Percentiles rank a stretch among this genome's conserved stretches.
Conservation (phyloP, 306 rosid genomes). For the Cicer yamashitae region DNA sequence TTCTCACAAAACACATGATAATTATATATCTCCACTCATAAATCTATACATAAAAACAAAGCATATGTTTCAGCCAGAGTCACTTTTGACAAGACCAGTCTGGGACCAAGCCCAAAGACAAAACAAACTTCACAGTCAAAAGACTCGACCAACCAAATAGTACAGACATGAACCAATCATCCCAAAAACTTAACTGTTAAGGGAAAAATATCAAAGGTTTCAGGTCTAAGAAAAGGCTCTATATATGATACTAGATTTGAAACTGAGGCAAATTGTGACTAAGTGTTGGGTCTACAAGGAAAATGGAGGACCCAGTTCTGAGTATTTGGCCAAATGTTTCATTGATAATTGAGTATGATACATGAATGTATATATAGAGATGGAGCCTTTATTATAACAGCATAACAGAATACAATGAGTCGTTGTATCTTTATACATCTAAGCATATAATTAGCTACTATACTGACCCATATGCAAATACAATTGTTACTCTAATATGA, state of each 20-base stretch:
- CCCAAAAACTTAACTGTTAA: not conserved
- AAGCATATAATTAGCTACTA: not conserved
- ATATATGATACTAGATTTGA: not conserved
- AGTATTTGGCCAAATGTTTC: not conserved
- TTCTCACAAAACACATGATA: constrained; percentile 29
- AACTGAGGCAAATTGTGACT: not conserved
- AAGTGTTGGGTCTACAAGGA: not conserved
- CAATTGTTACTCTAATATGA: not conserved
- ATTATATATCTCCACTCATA: constrained; percentile 17
- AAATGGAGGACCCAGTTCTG: not conserved
- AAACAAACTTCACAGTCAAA: constrained; percentile 5
- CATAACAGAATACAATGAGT: not conserved
- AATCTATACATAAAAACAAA: constrained; percentile 19
- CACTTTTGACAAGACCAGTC: constrained; percentile 30
- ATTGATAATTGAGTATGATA: not conserved
- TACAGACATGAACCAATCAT: not conserved
- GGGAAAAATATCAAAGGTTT: not conserved
- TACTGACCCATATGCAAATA: not conserved
- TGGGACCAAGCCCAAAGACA: constrained; percentile 22
- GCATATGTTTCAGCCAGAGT: constrained; percentile 11
- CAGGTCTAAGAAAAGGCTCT: not conserved
- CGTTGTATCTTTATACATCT: not conserved
- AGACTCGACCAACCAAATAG: too few species aligned
- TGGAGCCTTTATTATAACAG: not conserved
- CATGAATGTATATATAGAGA: not conserved